Evolutionary conservation across 208 protist species (phyloP).

Genomic region (Crithidia thermophila): DNA sequence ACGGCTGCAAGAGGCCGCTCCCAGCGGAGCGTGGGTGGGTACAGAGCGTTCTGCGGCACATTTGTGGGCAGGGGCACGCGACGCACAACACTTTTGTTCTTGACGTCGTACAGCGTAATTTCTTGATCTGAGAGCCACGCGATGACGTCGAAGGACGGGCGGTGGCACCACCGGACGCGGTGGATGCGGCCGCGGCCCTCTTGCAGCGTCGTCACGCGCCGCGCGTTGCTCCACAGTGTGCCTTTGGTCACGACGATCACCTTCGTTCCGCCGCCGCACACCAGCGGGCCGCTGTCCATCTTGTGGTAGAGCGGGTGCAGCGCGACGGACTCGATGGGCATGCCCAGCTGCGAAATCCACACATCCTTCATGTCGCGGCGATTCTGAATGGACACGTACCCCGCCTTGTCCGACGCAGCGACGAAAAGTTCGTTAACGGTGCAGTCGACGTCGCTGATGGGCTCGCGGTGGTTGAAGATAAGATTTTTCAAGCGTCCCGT

Average conservation of each 20-base stretch:
- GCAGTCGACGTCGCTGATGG: constrained; percentile 72
- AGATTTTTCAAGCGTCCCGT: constrained; percentile 31
- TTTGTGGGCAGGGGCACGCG: constrained; percentile 16
- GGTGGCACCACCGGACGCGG: constrained; percentile 60
- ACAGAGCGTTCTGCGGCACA: constrained; percentile 40
- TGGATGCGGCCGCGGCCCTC: constrained; percentile 55
- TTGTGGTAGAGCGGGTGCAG: constrained; percentile 59
- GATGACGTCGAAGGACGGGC: constrained; percentile 37
- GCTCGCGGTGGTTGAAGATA: constrained; percentile 37
- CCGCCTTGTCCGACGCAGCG: constrained; percentile 57
- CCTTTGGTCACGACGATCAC: constrained; percentile 50
- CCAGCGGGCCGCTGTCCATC: constrained; percentile 51
- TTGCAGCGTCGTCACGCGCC: constrained; percentile 49
- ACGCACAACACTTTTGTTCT: constrained; percentile 33
- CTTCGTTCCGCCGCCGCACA: constrained; percentile 47
- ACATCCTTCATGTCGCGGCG: constrained; percentile 34
- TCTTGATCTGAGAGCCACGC: constrained; percentile 70
- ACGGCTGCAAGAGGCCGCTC: constrained; percentile 12
- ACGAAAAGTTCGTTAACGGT: constrained; percentile 48
- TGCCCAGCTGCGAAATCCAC: constrained; percentile 51
- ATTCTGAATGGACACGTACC: constrained; percentile 49
- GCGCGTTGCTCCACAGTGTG: constrained; percentile 49
- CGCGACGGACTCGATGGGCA: constrained; percentile 50
- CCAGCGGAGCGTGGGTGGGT: constrained; percentile 62
- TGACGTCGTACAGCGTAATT: constrained; percentile 59